Evolutionary conservation across 306 rosid species (phyloP).

Genomic region (Benincasa hispida): DNA sequence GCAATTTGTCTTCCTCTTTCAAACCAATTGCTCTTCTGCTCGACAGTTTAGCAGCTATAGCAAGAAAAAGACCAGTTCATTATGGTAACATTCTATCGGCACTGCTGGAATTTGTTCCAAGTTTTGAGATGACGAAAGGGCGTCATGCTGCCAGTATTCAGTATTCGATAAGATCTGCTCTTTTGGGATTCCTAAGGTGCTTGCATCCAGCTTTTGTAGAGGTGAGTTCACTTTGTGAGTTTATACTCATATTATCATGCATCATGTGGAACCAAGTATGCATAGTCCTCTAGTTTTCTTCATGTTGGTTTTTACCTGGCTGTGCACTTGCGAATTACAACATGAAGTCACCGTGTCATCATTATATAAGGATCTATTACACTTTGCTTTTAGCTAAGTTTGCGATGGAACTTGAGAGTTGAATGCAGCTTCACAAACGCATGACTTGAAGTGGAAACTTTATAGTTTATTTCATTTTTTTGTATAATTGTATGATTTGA

Average conservation of each 20-base stretch:
- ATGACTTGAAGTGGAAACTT: not conserved
- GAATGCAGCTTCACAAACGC: not conserved
- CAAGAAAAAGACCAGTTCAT: constrained; percentile 73
- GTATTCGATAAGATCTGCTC: constrained; percentile 75
- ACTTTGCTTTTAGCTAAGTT: not conserved
- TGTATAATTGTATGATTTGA: too few species aligned
- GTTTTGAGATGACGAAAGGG: constrained; percentile 50
- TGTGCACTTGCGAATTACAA: not conserved
- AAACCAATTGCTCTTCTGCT: constrained; percentile 10
- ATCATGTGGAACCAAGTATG: not conserved
- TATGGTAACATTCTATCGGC: constrained; percentile 49
- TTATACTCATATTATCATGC: not conserved
- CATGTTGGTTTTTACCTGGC: not conserved
- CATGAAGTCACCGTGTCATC: not conserved
- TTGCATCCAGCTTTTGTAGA: constrained; percentile 61
- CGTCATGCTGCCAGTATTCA: constrained; percentile 72
- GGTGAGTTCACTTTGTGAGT: constrained; percentile 29
- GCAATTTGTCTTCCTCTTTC: not conserved
- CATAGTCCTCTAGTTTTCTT: not conserved
- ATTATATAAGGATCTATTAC: not conserved
- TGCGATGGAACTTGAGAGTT: not conserved
- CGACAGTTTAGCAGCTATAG: constrained; percentile 81
- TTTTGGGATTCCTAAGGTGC: constrained; percentile 88
- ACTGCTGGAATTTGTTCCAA: constrained; percentile 69
- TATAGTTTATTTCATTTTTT: too few species aligned